Percentiles rank a stretch among this genome's conserved stretches.
Evolutionary conservation across 163 green algal genomes (phyloP).

Genomic region (Prototheca cutis): DNA sequence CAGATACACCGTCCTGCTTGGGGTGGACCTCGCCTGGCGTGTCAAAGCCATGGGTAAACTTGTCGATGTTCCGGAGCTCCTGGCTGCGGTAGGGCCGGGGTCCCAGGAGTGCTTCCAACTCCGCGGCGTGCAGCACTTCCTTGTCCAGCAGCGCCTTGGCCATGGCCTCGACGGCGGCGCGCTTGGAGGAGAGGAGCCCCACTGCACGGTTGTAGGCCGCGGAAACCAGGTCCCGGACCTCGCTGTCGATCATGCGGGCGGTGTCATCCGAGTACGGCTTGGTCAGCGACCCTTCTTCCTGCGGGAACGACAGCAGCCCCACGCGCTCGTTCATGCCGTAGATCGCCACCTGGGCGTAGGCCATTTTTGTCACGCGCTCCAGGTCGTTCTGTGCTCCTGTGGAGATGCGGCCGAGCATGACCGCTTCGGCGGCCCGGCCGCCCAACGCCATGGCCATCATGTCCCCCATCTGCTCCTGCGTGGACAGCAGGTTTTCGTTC

Average conservation of each 20-base stretch:
- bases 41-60: conserved; percentile 62
- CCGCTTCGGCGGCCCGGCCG: conserved; percentile 86
- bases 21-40: too few species aligned
- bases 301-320: conserved; percentile 90
- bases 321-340: conserved; percentile 85
- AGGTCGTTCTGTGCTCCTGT: conserved; percentile 98
- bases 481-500: conserved; percentile 95
- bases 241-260: conserved; percentile 86
- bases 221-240: conserved; percentile 81
- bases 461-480: conserved; percentile 90
- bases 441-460: conserved; percentile 94
- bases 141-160: conserved; percentile 68
- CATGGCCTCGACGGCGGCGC: conserved; percentile 72
- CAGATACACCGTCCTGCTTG: too few species aligned
- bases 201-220: conserved; percentile 75
- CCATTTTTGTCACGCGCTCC: conserved; percentile 95
- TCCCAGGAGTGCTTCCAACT: conserved; percentile 1
- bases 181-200: conserved; percentile 73
- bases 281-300: conserved; percentile 69
- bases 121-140: conserved; percentile 47
- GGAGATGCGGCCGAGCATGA: conserved; percentile 92
- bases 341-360: conserved; percentile 76
- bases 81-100: conserved; percentile 45
- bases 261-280: conserved; percentile 96
- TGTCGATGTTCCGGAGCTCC: conserved; percentile 95